Evolutionary conservation across 1,284 basidiomycete genomes (phyloP), one percentile per base, ranked within the genome.

Genomic region (Tetrapyrgos nigripes): DNA sequence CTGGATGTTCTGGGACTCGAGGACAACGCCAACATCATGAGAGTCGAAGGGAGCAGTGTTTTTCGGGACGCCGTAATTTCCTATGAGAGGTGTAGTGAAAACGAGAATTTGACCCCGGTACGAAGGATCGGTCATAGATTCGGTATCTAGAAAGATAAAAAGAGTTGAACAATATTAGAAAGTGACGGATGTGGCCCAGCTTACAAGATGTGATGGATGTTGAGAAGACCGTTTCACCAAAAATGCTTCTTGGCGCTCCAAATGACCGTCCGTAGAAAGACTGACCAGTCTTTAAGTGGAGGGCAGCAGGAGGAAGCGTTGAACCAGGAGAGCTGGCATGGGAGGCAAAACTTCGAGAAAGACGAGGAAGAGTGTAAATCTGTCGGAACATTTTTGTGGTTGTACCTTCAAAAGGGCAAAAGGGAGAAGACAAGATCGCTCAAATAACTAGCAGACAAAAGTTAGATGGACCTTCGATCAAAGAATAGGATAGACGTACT

Each of bases 81-180:
- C 97, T 66, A 99, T 98, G 76, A 99, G 87, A 24, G 97, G 97
- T 4, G 96, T 93, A 27, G 97, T 99, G 80, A 99, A 99, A 60
- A 98, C 96, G 62, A 99, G 86, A 67, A 99, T 95, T 78, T 99
- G 97, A 55, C 95, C 93, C 35, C 94, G 93, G 78, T 99, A 99
- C 9, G 97, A 99, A 5, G 97, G 97, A 73, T 99, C 97, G 48
- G 97, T 99, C 94, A 99, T 97, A 14, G 96, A 98, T 78, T 99
- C 97, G 56, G 96, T 98, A 77, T 99, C 93, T 95, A 66, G 19
- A 33, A 33, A 54, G 54, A 57, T 43, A 35, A 52, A 66, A 26
- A 54, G 40, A 17, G 17, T 14, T n/a, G 29, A 35, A 19, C 1
- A n/a, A 29, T 17, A 29, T 26, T 33, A 46, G 24, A 47, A 14